Evolutionary conservation across 1,284 basidiomycete species (phyloP).

Genomic region (Irpex rosettiformis): DNA sequence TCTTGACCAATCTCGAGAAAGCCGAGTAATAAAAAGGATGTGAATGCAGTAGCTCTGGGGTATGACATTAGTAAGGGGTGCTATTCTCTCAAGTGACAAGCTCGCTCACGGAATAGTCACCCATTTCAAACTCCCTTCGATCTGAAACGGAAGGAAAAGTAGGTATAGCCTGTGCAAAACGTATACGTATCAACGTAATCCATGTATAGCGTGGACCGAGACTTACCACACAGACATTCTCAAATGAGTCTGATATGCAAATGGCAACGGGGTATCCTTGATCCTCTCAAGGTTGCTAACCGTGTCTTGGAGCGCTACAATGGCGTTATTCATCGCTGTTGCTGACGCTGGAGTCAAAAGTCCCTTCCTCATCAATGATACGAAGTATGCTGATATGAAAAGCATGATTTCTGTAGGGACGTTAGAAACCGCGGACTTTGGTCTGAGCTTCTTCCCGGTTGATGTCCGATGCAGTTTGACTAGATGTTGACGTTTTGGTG

Average conservation of each 20-base stretch:
- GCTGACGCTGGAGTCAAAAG: conserved; percentile 48
- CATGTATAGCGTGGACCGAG: too few relatives aligned
- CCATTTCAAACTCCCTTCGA: conserved; percentile 47
- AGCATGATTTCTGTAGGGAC: conserved; percentile 61
- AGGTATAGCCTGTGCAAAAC: neutral
- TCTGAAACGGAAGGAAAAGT: conserved; percentile 42
- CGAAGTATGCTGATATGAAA: conserved; percentile 50
- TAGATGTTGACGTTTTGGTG: conserved; percentile 17
- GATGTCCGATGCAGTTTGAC: conserved; percentile 23
- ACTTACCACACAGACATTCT: conserved; percentile 57
- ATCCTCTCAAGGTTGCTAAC: conserved; percentile 45
- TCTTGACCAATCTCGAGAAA: conserved; percentile 75
- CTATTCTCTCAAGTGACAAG: too few relatives aligned
- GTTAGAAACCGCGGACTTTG: conserved; percentile 48
- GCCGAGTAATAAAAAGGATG: conserved; percentile 58
- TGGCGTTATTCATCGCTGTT: conserved; percentile 41
- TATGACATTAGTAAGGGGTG: neutral
- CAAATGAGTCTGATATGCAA: conserved; percentile 67
- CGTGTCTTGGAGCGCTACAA: conserved; percentile 46
- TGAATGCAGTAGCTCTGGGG: conserved; percentile 48
- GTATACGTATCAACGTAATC: too few relatives aligned
- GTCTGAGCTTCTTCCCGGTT: conserved; percentile 36
- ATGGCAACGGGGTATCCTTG: conserved; percentile 60
- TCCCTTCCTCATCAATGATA: conserved; percentile 40
- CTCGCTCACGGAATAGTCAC: conserved; percentile 47